These are phyloP conservation scores for Ricinus communis DNA, from an alignment of 345 rosid genomes.

Conservation along the genomic window DNA sequence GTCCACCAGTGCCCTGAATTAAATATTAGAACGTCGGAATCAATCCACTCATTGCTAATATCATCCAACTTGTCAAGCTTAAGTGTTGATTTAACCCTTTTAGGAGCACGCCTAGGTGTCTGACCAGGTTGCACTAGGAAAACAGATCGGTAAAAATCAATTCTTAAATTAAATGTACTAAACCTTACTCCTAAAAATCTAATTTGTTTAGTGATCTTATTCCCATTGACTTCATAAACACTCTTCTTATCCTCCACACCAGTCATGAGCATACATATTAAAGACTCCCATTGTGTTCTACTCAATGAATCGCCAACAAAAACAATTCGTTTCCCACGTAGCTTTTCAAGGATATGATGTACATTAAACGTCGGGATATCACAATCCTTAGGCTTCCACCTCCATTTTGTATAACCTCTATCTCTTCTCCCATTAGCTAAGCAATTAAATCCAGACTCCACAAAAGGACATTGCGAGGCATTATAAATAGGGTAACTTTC, in stretches of 20 bases:
- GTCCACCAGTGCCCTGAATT: slow-evolving; percentile 88
- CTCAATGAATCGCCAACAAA: slow-evolving; percentile 49
- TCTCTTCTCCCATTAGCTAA: slow-evolving; percentile 66
- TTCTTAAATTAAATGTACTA: slow-evolving; percentile 42
- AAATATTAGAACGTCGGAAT: slow-evolving; percentile 60
- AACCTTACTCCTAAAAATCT: slow-evolving; percentile 56
- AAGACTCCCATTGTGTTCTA: slow-evolving; percentile 63
- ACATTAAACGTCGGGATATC: slow-evolving; percentile 55
- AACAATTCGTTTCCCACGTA: slow-evolving; percentile 40
- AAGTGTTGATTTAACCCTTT: slow-evolving; percentile 59
- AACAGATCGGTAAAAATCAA: slow-evolving; percentile 72
- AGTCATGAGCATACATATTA: slow-evolving; percentile 66
- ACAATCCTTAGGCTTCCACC: slow-evolving; percentile 71
- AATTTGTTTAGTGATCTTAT: slow-evolving; percentile 51
- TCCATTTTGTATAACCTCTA: slow-evolving; percentile 51
- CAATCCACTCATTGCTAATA: slow-evolving; percentile 67
- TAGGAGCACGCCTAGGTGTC: slow-evolving; percentile 51
- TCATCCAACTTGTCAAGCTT: slow-evolving; percentile 57
- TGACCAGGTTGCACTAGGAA: slow-evolving; percentile 59
- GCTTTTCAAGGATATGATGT: slow-evolving; percentile 2
- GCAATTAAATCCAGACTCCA: slow-evolving; percentile 63
- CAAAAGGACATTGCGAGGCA: slow-evolving; percentile 63
- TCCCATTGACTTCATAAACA: slow-evolving; percentile 62
- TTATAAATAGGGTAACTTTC: slow-evolving; percentile 62
- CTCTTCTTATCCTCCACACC: slow-evolving; percentile 63